Evolutionary conservation across 2,329 filamentous ascomycete species (phyloP).

Genomic region (Fusarium sterilihyphosum): DNA sequence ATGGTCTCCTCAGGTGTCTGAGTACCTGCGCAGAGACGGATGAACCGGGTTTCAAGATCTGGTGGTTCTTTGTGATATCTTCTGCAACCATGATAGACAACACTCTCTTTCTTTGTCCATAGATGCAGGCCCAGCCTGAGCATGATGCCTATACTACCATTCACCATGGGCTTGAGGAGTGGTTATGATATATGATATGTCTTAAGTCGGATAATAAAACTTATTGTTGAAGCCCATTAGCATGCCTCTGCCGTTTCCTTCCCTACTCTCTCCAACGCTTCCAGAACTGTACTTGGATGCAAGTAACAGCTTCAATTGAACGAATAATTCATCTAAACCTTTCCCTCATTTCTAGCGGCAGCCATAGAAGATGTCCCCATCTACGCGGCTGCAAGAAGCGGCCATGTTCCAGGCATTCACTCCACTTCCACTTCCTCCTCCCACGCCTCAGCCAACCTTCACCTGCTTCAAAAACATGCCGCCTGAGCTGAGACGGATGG

Average conservation of each 20-base stretch:
- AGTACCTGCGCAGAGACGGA: background rate
- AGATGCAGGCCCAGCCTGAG: too few relatives aligned
- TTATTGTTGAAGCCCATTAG: background rate
- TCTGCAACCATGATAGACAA: background rate
- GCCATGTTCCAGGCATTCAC: background rate
- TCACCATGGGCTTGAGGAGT: background rate
- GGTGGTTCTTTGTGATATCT: background rate
- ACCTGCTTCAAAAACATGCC: background rate
- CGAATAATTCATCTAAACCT: background rate
- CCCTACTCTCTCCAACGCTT: background rate
- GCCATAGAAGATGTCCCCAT: background rate
- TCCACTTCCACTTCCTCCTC: background rate
- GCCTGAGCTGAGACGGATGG: background rate
- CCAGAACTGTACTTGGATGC: too few relatives aligned
- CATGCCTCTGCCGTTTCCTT: background rate
- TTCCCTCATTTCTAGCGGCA: background rate
- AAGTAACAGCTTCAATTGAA: too few relatives aligned
- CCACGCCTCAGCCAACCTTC: background rate
- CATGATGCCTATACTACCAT: background rate
- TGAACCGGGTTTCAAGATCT: background rate
- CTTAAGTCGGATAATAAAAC: background rate
- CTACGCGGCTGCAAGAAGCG: background rate
- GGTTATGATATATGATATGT: background rate
- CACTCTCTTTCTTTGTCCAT: background rate
- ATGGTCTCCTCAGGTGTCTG: background rate